These are phyloP conservation scores for Didymosphaeria variabile DNA, from an alignment of 2,329 filamentous ascomycete genomes.

Conservation along the genomic window DNA sequence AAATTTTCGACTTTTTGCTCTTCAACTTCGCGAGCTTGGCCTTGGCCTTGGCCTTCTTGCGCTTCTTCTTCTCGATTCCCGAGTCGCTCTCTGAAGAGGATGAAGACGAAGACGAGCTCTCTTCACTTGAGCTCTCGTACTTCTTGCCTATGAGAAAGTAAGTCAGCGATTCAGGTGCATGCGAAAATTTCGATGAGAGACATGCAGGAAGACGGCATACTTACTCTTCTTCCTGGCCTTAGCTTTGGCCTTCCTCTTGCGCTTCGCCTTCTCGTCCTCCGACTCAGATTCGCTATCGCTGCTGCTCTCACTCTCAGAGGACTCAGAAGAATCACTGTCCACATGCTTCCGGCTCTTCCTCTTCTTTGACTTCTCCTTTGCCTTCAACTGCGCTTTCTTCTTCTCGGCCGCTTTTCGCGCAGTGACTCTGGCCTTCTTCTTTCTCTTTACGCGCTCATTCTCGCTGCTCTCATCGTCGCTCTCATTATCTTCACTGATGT, in stretches of 20 bases:
- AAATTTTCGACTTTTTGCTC: constrained; percentile 17
- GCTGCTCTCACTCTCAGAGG: constrained; percentile 22
- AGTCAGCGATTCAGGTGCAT: not conserved
- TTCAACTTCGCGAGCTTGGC: constrained; percentile 30
- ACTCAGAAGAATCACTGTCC: constrained; percentile 20
- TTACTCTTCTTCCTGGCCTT: constrained; percentile 38
- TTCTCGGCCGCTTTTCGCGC: constrained; percentile 20
- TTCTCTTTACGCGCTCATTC: constrained; percentile 18
- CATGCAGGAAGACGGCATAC: not conserved
- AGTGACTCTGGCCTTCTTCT: constrained; percentile 18
- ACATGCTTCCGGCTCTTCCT: constrained; percentile 33
- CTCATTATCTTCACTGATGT: constrained; percentile 25
- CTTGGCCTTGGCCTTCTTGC: constrained; percentile 27
- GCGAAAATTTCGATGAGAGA: not conserved
- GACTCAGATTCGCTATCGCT: constrained; percentile 27
- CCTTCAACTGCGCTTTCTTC: constrained; percentile 23
- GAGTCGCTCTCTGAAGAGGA: constrained; percentile 29
- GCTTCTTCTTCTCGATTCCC: constrained; percentile 37
- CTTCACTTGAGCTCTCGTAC: constrained; percentile 26
- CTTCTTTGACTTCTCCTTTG: constrained; percentile 28
- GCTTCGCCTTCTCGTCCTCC: constrained; percentile 35
- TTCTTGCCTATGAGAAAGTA: constrained; percentile 22
- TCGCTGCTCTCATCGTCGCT: constrained; percentile 26
- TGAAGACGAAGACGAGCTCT: constrained; percentile 24
- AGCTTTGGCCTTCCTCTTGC: constrained; percentile 34